These are phyloP conservation scores for Steccherinum ochraceum DNA, from an alignment of 768 basidiomycete species.

Conservation along the genomic window DNA sequence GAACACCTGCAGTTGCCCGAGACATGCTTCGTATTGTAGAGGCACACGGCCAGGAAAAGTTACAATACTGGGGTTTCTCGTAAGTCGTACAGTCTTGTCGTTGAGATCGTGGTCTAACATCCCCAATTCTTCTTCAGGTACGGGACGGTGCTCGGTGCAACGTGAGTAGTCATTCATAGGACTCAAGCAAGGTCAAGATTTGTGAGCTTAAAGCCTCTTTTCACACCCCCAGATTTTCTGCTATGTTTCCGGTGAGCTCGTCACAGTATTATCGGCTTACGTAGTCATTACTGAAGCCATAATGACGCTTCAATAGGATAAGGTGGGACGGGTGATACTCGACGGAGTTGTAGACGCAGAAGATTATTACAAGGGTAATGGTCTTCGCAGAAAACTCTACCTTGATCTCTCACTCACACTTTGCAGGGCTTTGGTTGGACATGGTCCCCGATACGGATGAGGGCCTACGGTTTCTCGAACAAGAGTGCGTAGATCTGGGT, in stretches of 20 bases:
- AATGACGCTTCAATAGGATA: too few relatives aligned
- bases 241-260: conserved; percentile 2
- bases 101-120: too few relatives aligned
- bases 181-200: too few relatives aligned
- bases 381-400: neutral
- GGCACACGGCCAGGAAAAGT: conserved; percentile 23
- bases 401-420: neutral
- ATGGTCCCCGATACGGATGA: conserved; percentile 7
- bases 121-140: neutral
- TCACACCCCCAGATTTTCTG: conserved; percentile 3
- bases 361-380: neutral
- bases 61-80: conserved; percentile 26
- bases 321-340: neutral
- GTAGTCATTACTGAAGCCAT: too few relatives aligned
- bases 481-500: neutral
- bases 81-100: neutral
- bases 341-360: neutral
- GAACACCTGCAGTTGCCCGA: conserved; percentile 21
- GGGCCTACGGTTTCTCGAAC: neutral
- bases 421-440: conserved; percentile 10
- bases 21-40: conserved; percentile 25
- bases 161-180: neutral
- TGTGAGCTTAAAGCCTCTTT: too few relatives aligned
- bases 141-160: conserved; percentile 1
- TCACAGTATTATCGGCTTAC: neutral